Conservation (phyloP, 768 basidiomycete genomes). For the Phallus indusiatus region DNA sequence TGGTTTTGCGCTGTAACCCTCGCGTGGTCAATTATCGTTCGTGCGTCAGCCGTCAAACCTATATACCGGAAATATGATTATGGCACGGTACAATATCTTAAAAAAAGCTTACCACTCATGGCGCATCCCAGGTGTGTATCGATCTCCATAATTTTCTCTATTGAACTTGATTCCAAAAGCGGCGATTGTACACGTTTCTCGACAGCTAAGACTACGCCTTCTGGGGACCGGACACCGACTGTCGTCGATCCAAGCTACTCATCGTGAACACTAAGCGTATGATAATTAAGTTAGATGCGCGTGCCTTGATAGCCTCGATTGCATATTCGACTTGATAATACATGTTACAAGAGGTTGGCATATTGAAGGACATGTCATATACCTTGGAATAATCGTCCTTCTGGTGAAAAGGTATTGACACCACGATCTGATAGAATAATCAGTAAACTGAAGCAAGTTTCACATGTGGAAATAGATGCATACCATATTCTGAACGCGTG, state of each 20-base stretch:
- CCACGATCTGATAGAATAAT: slow-evolving; percentile 62
- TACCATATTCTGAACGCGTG: slow-evolving; percentile 93
- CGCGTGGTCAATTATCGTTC: slow-evolving; percentile 99
- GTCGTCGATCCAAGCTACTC: slow-evolving; percentile 92
- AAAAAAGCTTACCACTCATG: slow-evolving; percentile 59
- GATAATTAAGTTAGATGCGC: background rate
- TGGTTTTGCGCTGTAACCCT: slow-evolving; percentile 95
- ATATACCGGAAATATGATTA: background rate
- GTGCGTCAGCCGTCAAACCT: slow-evolving; percentile 87
- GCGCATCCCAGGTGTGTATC: slow-evolving; percentile 94
- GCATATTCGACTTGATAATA: slow-evolving; percentile 83
- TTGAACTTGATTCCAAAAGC: slow-evolving; percentile 87
- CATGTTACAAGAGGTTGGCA: slow-evolving; percentile 14
- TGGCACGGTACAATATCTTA: too few relatives aligned
- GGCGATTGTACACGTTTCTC: slow-evolving; percentile 99
- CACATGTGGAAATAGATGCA: background rate
- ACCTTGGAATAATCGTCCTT: slow-evolving; percentile 99
- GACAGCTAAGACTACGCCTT: slow-evolving; percentile 89
- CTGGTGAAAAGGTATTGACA: slow-evolving; percentile 98
- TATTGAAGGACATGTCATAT: background rate
- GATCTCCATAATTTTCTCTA: slow-evolving; percentile 99
- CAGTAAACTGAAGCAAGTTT: background rate
- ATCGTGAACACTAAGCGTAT: background rate
- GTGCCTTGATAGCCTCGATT: slow-evolving; percentile 96
- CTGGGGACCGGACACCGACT: slow-evolving; percentile 83